Conservation (phyloP, 2,329 filamentous ascomycete genomes). For the Aureobasidium sp. region DNA sequence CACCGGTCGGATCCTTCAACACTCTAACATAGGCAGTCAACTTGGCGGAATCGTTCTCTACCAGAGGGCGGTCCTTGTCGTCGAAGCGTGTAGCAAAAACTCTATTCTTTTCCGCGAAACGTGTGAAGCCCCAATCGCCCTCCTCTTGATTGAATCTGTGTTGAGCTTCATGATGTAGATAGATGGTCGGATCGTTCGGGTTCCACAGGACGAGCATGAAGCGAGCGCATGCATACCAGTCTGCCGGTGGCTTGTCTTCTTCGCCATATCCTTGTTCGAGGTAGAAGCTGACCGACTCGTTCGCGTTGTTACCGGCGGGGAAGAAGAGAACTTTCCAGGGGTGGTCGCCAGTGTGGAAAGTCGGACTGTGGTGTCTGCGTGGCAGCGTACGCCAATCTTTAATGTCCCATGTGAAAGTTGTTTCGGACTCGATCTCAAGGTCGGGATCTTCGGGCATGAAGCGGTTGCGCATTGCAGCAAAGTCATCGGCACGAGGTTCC, state of each 20-base stretch:
- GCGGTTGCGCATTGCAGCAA: slow-evolving; percentile 76
- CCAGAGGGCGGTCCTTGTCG: slow-evolving; percentile 58
- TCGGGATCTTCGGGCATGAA: slow-evolving; percentile 72
- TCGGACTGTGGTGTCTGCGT: slow-evolving; percentile 79
- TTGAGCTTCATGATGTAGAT: slow-evolving; percentile 68
- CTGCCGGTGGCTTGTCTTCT: slow-evolving; percentile 61
- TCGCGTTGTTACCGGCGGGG: slow-evolving; percentile 79
- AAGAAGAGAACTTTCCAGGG: slow-evolving; percentile 97
- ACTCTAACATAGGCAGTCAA: slow-evolving; percentile 78
- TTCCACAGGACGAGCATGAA: slow-evolving; percentile 95
- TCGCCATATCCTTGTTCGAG: slow-evolving; percentile 87
- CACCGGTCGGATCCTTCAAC: slow-evolving; percentile 80
- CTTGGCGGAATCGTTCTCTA: slow-evolving; percentile 70
- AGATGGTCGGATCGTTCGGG: slow-evolving; percentile 80
- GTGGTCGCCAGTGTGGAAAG: slow-evolving; percentile 77
- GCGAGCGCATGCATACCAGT: slow-evolving; percentile 95
- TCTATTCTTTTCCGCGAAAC: slow-evolving; percentile 80
- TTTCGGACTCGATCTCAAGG: slow-evolving; percentile 70
- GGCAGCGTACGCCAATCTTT: slow-evolving; percentile 69
- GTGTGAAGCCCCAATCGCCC: slow-evolving; percentile 97
- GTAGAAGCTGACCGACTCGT: slow-evolving; percentile 90
- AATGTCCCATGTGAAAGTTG: slow-evolving; percentile 78
- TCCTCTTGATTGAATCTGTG: slow-evolving; percentile 96
- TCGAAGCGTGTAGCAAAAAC: slow-evolving; percentile 79
- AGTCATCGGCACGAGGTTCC: slow-evolving; percentile 52